Percentiles rank a stretch among this genome's conserved stretches.
These are phyloP conservation scores for Aspergillus terreus DNA, from an alignment of 2,329 filamentous ascomycete genomes.

Conservation along the genomic window DNA sequence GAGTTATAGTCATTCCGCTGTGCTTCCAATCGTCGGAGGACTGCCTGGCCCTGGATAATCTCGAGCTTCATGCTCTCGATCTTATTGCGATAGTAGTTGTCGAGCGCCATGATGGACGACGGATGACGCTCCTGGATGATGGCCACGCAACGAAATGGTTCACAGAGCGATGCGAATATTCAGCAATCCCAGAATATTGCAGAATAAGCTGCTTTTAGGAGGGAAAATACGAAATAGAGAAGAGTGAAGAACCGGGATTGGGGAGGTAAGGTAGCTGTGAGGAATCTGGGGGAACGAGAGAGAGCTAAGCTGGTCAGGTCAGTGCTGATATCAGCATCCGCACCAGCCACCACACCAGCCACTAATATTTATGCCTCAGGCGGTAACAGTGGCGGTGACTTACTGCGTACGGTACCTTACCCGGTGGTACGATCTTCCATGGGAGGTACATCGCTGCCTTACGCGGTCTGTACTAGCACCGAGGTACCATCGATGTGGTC, in stretches of 20 bases:
- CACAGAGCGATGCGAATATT: not conserved
- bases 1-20: constrained; percentile 99
- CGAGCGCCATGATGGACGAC: constrained; percentile 80
- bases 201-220: not conserved
- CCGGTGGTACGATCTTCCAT: not conserved
- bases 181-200: not conserved
- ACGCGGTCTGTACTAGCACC: not conserved
- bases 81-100: constrained; percentile 99
- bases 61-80: constrained; percentile 99
- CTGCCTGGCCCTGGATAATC: constrained; percentile 97
- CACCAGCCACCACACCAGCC: constrained; percentile 2
- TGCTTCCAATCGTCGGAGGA: constrained; percentile 89
- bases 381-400: not conserved
- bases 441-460: not conserved
- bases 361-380: not conserved
- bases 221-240: not conserved
- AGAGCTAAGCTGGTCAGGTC: not conserved
- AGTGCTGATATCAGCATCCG: constrained; percentile 3
- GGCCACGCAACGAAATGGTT: not conserved
- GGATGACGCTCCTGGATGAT: constrained; percentile 19
- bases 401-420: not conserved
- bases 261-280: not conserved
- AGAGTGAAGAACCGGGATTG: not conserved
- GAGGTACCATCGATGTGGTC: not conserved
- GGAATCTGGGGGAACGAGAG: not conserved